Percentiles rank a stretch among this genome's conserved stretches.
Conservation (phyloP, 2,329 filamentous ascomycete genomes). For the Fusarium protoensiforme region DNA sequence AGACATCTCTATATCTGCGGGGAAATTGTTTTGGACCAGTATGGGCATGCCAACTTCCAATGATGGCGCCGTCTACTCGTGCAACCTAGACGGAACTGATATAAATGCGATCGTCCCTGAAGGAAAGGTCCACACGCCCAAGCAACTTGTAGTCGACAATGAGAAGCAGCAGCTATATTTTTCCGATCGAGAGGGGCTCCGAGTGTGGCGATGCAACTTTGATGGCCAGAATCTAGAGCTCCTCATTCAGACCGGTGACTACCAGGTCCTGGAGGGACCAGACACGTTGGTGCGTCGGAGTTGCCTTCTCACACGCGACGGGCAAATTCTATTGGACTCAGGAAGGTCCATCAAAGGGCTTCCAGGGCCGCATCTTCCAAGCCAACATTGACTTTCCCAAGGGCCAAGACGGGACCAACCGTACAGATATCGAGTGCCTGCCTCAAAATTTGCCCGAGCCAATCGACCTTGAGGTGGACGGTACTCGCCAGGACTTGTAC, state of each 20-base stretch:
- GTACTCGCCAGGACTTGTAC: slow-evolving; percentile 57
- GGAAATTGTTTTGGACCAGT: slow-evolving; percentile 51
- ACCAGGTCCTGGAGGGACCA: too few species aligned
- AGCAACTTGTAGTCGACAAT: slow-evolving; percentile 43
- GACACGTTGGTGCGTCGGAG: slow-evolving; percentile 62
- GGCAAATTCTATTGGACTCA: slow-evolving; percentile 70
- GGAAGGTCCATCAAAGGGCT: slow-evolving; percentile 64
- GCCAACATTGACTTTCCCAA: slow-evolving; percentile 54
- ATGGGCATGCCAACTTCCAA: slow-evolving; percentile 56
- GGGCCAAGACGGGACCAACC: slow-evolving; percentile 21
- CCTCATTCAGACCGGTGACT: too few species aligned
- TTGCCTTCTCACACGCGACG: slow-evolving; percentile 56
- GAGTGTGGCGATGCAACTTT: slow-evolving; percentile 50
- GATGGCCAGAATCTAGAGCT: slow-evolving; percentile 45
- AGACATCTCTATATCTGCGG: too few species aligned
- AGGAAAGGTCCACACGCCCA: slow-evolving; percentile 61
- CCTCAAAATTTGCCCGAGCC: slow-evolving; percentile 62
- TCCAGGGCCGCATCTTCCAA: slow-evolving; percentile 62
- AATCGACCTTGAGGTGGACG: slow-evolving; percentile 67
- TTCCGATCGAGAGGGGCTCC: slow-evolving; percentile 55
- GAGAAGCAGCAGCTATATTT: slow-evolving; percentile 52
- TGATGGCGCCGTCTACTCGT: slow-evolving; percentile 56
- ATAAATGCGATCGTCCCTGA: slow-evolving; percentile 54
- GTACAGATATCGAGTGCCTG: slow-evolving; percentile 57
- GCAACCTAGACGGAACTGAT: slow-evolving; percentile 62